Base-by-base conservation (phyloP, 2,329 filamentous ascomycete genomes). In the Mollisia scopiformis region DNA sequence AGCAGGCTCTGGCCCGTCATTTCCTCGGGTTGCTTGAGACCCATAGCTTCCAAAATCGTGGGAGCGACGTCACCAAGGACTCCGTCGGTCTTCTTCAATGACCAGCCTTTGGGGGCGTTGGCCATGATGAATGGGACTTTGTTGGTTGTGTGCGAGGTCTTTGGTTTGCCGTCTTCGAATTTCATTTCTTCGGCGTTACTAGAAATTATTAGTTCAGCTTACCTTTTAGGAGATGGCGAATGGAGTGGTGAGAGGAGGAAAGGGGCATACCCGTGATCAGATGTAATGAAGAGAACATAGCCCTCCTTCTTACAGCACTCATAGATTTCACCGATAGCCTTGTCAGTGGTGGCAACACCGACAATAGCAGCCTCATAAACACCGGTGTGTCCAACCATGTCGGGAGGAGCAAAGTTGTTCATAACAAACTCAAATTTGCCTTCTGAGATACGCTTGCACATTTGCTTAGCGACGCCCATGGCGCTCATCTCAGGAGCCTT, bases 391-490 rank as follows among this genome's bases (percentile, higher is more conserved):
- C 95, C 95, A 67, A 99, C 95, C 95, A 99, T 99, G 80, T 99
- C 95, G 19, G 95, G 95, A 43, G 95, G 95, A 43, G 95, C 95
- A 79, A 99, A 98, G 87, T 99, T 99, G 88, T 98, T 97, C 95
- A 99, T 99, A 77, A 99, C 84, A 75, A 99, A 98, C 74, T 95
- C 93, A 79, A 93, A 97, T 74, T 91, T 88, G 73, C 89, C 87
- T 77, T 96, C 92, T 27, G 78, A 85, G 68, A 99, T 89, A 61
- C 93, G 88, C 83, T 97, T 95, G 76, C 82, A 86, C 62, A 97
- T 90, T 81, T 96, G 94, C 73, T 96, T 85, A 53, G 92, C 95
- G 14, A 99, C 95, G 47, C 84, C 90, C 69, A 89, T 91, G 68
- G 93, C 94, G 72, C 92, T 96, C 95, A 99, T 99, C 79, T 94